A percentile compares a stretch with the other conserved stretches of the same genome.
phyloP scores from a whole-genome alignment of 2,329 filamentous ascomycete species.

The Cladosporium sp. region DNA sequence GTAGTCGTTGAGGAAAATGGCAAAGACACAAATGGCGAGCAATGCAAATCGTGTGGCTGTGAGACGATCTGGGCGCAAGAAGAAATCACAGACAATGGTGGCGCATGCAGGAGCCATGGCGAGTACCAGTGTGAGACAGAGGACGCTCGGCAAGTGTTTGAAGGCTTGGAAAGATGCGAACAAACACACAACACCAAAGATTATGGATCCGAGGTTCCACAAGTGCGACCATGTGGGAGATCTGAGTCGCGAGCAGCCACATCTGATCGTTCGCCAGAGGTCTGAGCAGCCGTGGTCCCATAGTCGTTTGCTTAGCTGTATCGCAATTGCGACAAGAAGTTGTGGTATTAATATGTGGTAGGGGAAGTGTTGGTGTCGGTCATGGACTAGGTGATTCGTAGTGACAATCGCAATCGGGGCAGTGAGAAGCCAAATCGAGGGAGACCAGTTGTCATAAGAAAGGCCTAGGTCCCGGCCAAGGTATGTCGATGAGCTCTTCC shows the following conservation, averaged over 20 bases:
- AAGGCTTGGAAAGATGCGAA: conserved; percentile 14
- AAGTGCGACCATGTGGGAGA: conserved; percentile 1
- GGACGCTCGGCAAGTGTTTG: conserved; percentile 13
- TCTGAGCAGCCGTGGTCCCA: conserved; percentile 8
- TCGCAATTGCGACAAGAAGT: not conserved
- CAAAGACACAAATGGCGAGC: conserved; percentile 8
- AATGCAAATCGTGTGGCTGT: conserved; percentile 1
- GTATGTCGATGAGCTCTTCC: not conserved
- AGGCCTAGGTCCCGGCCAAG: not conserved
- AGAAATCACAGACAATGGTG: conserved; percentile 8
- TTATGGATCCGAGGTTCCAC: conserved; percentile 3
- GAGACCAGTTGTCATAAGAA: conserved; percentile 6
- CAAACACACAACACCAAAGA: conserved; percentile 7
- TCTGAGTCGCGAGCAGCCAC: not conserved
- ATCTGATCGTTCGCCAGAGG: not conserved
- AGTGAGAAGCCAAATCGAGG: conserved; percentile 9
- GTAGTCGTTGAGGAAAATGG: conserved; percentile 13
- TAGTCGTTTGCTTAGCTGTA: not conserved
- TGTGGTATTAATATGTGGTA: conserved; percentile 14
- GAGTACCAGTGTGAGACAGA: conserved; percentile 13
- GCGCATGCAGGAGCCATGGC: conserved; percentile 7
- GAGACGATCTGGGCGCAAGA: not conserved
- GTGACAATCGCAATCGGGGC: conserved; percentile 8
- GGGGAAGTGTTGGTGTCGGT: conserved; percentile 17
- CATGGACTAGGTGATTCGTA: conserved; percentile 12